These are phyloP conservation scores for Populus tremula DNA, from an alignment of 345 rosid species.

Conservation along the genomic window DNA sequence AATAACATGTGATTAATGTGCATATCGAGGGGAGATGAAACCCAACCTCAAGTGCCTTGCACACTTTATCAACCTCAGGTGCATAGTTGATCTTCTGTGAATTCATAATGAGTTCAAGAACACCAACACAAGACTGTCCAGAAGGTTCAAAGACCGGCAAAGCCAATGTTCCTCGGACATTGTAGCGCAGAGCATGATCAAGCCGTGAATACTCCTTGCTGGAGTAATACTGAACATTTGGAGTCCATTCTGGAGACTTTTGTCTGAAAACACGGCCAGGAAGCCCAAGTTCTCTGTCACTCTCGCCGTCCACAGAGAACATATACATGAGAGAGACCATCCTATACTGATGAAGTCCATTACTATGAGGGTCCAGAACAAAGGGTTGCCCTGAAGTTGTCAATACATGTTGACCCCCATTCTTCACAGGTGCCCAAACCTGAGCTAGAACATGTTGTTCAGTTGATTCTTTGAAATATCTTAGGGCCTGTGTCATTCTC, in stretches of 20 bases:
- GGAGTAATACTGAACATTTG: conserved; percentile 86
- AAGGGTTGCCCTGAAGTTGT: conserved; percentile 94
- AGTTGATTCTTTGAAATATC: conserved; percentile 74
- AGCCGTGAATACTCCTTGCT: conserved; percentile 75
- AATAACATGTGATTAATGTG: neutral
- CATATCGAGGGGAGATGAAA: conserved; percentile 17
- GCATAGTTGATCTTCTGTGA: conserved; percentile 81
- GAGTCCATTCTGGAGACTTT: conserved; percentile 92
- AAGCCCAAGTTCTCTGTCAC: conserved; percentile 71
- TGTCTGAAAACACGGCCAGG: conserved; percentile 92
- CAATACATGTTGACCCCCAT: conserved; percentile 53
- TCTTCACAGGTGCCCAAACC: conserved; percentile 86
- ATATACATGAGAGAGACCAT: conserved; percentile 71
- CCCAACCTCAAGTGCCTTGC: conserved; percentile 97
- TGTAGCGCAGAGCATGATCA: conserved; percentile 63
- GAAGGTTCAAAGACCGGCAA: conserved; percentile 88
- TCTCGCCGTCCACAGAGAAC: conserved; percentile 76
- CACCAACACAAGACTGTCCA: conserved; percentile 78
- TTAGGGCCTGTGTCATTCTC: conserved; percentile 81
- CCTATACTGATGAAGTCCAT: conserved; percentile 79
- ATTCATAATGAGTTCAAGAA: conserved; percentile 85
- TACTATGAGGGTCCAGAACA: conserved; percentile 66
- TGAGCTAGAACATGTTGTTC: conserved; percentile 85
- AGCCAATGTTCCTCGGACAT: conserved; percentile 85
- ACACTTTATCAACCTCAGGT: conserved; percentile 92